A percentile compares a stretch with the other conserved stretches of the same genome.
Conservation (phyloP, 2,329 filamentous ascomycete genomes). For the Claviceps arundinis region DNA sequence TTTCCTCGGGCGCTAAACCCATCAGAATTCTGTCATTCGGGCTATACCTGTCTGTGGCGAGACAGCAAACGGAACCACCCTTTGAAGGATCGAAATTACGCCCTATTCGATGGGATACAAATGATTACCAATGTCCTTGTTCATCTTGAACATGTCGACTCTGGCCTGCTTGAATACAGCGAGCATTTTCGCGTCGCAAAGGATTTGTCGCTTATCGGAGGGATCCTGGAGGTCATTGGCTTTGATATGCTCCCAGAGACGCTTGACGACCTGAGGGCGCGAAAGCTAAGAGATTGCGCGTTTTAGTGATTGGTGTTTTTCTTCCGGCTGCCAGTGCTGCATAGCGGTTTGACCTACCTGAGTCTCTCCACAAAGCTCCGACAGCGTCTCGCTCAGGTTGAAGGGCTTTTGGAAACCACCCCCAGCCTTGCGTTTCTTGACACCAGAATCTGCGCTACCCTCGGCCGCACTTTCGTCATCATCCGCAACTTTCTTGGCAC, state of each 20-base stretch:
- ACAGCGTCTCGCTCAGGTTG: conserved; percentile 55
- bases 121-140: conserved; percentile 84
- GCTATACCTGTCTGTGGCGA: not conserved
- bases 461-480: conserved; percentile 71
- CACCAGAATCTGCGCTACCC: conserved; percentile 42
- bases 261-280: conserved; percentile 89
- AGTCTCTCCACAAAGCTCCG: conserved; percentile 55
- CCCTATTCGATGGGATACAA: conserved; percentile 73
- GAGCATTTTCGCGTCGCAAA: conserved; percentile 82
- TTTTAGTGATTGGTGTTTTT: not conserved
- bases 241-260: conserved; percentile 93
- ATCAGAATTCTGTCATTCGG: not conserved
- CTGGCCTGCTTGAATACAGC: conserved; percentile 82
- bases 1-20: conserved; percentile 7
- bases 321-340: not conserved
- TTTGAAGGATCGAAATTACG: conserved; percentile 10
- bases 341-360: conserved; percentile 32
- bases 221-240: conserved; percentile 80
- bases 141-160: conserved; percentile 99
- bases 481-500: conserved; percentile 56
- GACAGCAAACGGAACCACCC: not conserved
- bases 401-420: conserved; percentile 89
- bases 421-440: conserved; percentile 66
- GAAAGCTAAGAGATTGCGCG: conserved; percentile 49
- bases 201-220: conserved; percentile 79